Conservation (phyloP, 257 asterid genomes). For the Scutellaria minor region DNA sequence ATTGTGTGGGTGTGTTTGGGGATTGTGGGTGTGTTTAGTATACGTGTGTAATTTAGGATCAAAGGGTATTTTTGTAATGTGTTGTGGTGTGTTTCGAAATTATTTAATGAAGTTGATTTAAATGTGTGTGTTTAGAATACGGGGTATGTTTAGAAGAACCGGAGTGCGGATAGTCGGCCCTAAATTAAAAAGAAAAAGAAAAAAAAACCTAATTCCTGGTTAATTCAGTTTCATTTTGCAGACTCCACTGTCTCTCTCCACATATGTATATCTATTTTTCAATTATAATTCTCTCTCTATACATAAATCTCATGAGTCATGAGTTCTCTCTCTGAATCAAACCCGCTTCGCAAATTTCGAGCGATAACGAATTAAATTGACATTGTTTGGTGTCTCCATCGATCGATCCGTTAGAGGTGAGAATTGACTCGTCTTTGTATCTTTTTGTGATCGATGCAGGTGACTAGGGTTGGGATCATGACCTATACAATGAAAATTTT, state of each 20-base stretch:
- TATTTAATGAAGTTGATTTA: too few species aligned
- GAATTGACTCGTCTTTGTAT: conserved; percentile 30
- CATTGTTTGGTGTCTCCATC: conserved; percentile 31
- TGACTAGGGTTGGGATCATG: too few species aligned
- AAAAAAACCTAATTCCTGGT: conserved; percentile 55
- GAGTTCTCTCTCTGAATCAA: conserved; percentile 34
- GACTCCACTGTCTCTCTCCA: conserved; percentile 48
- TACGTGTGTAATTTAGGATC: too few species aligned
- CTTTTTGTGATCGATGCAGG: conserved; percentile 36
- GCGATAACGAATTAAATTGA: conserved; percentile 38
- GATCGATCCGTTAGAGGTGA: conserved; percentile 52
- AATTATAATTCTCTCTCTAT: conserved; percentile 31
- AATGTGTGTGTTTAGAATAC: too few species aligned
- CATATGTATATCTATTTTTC: conserved; percentile 19
- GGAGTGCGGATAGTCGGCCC: too few species aligned
- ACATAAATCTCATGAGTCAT: neutral
- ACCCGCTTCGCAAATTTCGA: conserved; percentile 33
- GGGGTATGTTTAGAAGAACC: too few species aligned
- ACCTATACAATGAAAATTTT: too few species aligned
- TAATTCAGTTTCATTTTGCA: conserved; percentile 48
- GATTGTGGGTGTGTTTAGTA: too few species aligned
- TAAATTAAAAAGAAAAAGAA: neutral
- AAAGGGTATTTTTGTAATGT: too few species aligned
- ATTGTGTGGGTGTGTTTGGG: too few species aligned
- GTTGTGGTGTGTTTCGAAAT: too few species aligned